These are phyloP conservation scores for Xylaria hypoxylon DNA, from an alignment of 2,329 filamentous ascomycete genomes.

Conservation along the genomic window DNA sequence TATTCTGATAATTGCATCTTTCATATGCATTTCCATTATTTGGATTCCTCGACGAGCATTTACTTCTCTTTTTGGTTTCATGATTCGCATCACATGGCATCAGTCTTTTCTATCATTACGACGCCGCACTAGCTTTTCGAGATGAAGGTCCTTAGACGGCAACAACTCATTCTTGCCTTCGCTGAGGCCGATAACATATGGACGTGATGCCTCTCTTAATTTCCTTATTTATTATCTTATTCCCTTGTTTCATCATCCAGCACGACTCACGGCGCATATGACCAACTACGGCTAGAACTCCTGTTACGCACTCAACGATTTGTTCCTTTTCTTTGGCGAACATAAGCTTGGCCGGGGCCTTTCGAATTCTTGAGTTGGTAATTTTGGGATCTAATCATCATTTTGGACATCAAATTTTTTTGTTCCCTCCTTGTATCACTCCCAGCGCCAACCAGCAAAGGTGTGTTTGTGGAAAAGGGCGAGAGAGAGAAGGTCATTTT, in stretches of 20 bases:
- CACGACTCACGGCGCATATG: slow-evolving; percentile 50
- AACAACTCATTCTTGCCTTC: slow-evolving; percentile 12
- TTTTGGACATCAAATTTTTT: slow-evolving; percentile 34
- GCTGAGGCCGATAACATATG: slow-evolving; percentile 7
- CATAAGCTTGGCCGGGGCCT: slow-evolving; percentile 32
- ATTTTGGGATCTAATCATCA: slow-evolving; percentile 38
- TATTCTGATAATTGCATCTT: slow-evolving; percentile 23
- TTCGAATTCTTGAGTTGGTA: slow-evolving; percentile 29
- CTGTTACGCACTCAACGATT: slow-evolving; percentile 43
- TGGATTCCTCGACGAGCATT: slow-evolving; percentile 24
- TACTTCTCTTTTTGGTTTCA: slow-evolving; percentile 24
- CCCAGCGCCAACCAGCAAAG: slow-evolving; percentile 32
- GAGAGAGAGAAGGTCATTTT: slow-evolving; percentile 27
- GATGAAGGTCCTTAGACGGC: slow-evolving; percentile 6
- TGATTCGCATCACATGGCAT: slow-evolving; percentile 27
- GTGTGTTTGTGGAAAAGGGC: slow-evolving; percentile 33
- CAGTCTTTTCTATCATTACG: slow-evolving; percentile 19
- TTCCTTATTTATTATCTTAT: slow-evolving; percentile 39
- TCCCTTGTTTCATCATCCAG: slow-evolving; percentile 42
- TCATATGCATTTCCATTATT: slow-evolving; percentile 25
- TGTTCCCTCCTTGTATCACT: slow-evolving; percentile 36
- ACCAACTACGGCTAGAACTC: slow-evolving; percentile 46
- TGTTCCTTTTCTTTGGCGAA: slow-evolving; percentile 33
- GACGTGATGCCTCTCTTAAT: slow-evolving; percentile 28
- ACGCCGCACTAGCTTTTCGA: slow-evolving; percentile 8